Evolutionary conservation across 805 yeast genomes (phyloP).

Genomic region (Clavispora asparagi): DNA sequence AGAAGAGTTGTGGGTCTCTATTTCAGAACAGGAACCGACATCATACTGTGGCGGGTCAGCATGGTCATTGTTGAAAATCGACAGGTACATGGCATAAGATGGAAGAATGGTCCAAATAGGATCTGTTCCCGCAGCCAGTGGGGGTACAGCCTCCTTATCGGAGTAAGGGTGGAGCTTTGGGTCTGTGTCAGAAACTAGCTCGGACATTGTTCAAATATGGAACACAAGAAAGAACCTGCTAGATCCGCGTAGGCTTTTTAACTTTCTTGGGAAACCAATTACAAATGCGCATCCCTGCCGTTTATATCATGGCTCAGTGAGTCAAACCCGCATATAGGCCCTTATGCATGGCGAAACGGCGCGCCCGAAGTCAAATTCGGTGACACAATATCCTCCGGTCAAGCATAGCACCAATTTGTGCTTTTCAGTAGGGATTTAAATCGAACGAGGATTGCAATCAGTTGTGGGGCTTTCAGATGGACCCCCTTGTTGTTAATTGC

Average conservation of each 20-base stretch:
- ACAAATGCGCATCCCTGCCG: not conserved
- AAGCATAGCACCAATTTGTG: too few relatives aligned
- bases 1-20: not conserved
- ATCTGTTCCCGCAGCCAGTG: slow-evolving; percentile 4
- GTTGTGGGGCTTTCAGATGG: too few relatives aligned
- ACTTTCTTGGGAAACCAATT: too few relatives aligned
- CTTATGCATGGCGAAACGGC: not conserved
- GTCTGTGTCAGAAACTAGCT: too few relatives aligned
- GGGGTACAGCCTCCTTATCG: not conserved
- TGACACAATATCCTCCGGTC: too few relatives aligned
- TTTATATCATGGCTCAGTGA: not conserved
- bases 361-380: not conserved
- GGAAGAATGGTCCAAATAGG: slow-evolving; percentile 38
- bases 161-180: too few relatives aligned
- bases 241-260: not conserved
- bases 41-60: slow-evolving; percentile 12
- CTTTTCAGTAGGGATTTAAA: too few relatives aligned
- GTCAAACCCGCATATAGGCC: not conserved
- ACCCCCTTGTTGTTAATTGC: too few relatives aligned
- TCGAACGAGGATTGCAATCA: too few relatives aligned
- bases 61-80: slow-evolving; percentile 9
- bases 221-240: too few relatives aligned
- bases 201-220: too few relatives aligned
- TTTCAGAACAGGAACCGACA: slow-evolving; percentile 3
- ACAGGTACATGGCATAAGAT: slow-evolving; percentile 31